These are phyloP conservation scores for Hypoxylon sp. DNA, from an alignment of 2,329 filamentous ascomycete genomes.

Conservation along the genomic window DNA sequence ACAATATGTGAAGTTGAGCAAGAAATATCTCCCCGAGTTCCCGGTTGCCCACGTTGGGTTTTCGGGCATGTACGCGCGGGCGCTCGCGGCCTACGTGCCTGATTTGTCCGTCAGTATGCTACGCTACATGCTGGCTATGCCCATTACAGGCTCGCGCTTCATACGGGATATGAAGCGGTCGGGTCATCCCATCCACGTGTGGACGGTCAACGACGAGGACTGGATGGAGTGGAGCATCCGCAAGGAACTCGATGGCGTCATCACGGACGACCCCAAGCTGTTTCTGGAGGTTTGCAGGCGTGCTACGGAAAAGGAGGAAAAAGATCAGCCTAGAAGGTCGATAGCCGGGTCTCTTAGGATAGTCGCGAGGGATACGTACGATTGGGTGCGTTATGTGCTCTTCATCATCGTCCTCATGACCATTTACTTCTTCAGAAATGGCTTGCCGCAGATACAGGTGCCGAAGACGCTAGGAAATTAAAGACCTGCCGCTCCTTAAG, in stretches of 20 bases:
- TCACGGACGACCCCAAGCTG: constrained; percentile 84
- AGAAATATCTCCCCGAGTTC: constrained; percentile 73
- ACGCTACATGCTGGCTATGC: constrained; percentile 76
- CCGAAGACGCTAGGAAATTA: constrained; percentile 40
- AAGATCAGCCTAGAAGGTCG: background rate
- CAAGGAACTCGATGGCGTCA: constrained; percentile 80
- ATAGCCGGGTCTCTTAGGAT: background rate
- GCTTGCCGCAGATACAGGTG: constrained; percentile 40
- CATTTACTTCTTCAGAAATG: constrained; percentile 38
- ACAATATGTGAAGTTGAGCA: constrained; percentile 76
- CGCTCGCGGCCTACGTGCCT: constrained; percentile 75
- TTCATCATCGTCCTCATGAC: constrained; percentile 31
- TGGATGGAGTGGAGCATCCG: constrained; percentile 87
- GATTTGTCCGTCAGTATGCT: constrained; percentile 85
- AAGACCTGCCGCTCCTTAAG: constrained; percentile 2
- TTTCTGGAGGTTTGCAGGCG: constrained; percentile 73
- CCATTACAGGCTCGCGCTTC: constrained; percentile 76
- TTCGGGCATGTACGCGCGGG: constrained; percentile 76
- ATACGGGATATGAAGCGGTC: constrained; percentile 70
- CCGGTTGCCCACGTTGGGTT: constrained; percentile 78
- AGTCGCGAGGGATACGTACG: background rate
- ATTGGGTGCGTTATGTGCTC: constrained; percentile 36
- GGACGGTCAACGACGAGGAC: constrained; percentile 87
- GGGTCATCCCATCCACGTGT: constrained; percentile 77
- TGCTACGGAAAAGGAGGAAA: constrained; percentile 16